Evolutionary conservation across 768 basidiomycete species (phyloP).

Genomic region (Psilocybe sp.): DNA sequence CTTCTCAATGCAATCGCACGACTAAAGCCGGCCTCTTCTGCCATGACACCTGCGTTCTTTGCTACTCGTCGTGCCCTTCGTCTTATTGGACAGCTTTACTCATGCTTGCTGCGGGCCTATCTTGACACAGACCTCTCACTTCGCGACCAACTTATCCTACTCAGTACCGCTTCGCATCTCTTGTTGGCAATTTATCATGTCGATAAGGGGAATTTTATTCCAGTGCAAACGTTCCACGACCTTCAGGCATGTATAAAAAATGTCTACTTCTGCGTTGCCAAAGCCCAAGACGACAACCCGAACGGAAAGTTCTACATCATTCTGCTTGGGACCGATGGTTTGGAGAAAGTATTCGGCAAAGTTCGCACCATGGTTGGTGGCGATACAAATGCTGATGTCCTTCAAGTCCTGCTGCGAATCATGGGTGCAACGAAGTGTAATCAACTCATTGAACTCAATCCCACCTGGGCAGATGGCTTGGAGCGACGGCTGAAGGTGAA

Average conservation of each 20-base stretch:
- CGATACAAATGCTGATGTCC: slow-evolving; percentile 9
- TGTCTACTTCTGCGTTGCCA: slow-evolving; percentile 30
- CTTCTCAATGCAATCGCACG: slow-evolving; percentile 12
- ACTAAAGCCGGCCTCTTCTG: slow-evolving; percentile 1
- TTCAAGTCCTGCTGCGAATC: no score
- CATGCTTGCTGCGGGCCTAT: slow-evolving; percentile 21
- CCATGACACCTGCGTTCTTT: background rate
- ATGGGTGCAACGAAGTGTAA: slow-evolving; percentile 11
- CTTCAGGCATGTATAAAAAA: slow-evolving; percentile 32
- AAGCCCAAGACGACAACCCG: slow-evolving; percentile 22
- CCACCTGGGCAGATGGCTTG: slow-evolving; percentile 11
- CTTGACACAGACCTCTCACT: slow-evolving; percentile 19
- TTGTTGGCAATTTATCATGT: slow-evolving; percentile 8
- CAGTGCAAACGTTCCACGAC: slow-evolving; percentile 22
- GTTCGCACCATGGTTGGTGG: slow-evolving; percentile 7
- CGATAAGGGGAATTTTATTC: slow-evolving; percentile 22
- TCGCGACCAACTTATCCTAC: slow-evolving; percentile 21
- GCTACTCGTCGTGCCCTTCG: slow-evolving; percentile 14
- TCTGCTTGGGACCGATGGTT: slow-evolving; percentile 25
- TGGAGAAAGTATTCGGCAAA: slow-evolving; percentile 23
- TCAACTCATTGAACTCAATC: slow-evolving; percentile 12
- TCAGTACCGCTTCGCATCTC: slow-evolving; percentile 26
- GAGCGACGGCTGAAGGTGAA: slow-evolving; percentile 8
- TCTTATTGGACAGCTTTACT: slow-evolving; percentile 17
- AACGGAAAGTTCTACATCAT: slow-evolving; percentile 24